These are phyloP conservation scores for Mycena chlorophos DNA, from an alignment of 768 basidiomycete species.

Conservation along the genomic window DNA sequence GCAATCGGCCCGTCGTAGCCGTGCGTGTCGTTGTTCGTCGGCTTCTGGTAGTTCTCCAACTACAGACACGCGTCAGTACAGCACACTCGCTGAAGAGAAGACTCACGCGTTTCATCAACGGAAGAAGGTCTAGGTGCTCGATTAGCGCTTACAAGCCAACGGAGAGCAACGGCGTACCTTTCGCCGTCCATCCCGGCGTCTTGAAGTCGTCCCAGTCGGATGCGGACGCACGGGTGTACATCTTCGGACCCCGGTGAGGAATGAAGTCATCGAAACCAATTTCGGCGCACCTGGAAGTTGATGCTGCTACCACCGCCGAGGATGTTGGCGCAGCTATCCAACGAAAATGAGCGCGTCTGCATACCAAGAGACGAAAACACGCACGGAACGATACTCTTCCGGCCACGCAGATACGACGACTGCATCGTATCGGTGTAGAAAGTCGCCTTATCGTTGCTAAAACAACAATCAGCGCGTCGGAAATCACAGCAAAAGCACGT, in stretches of 20 bases:
- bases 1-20: slow-evolving; percentile 76
- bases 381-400: slow-evolving; percentile 68
- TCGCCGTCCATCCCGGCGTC: slow-evolving; percentile 64
- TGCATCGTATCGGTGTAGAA: slow-evolving; percentile 66
- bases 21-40: slow-evolving; percentile 63
- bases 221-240: slow-evolving; percentile 72
- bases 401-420: slow-evolving; percentile 59
- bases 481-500: slow-evolving; percentile 22
- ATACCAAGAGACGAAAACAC: slow-evolving; percentile 22
- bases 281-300: too few species aligned
- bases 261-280: background rate
- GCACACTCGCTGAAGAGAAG: background rate
- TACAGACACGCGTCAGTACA: slow-evolving; percentile 23
- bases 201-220: slow-evolving; percentile 81
- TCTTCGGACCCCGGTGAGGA: slow-evolving; percentile 32
- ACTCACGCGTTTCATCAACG: slow-evolving; percentile 67
- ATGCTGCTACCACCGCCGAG: slow-evolving; percentile 40
- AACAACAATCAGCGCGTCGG: background rate
- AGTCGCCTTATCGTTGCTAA: slow-evolving; percentile 70
- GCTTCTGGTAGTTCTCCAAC: slow-evolving; percentile 79
- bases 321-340: slow-evolving; percentile 62
- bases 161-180: slow-evolving; percentile 40
- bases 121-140: slow-evolving; percentile 53
- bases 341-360: background rate
- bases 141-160: background rate